Evolutionary conservation across 2,329 filamentous ascomycete genomes (phyloP).

Genomic region (Neurospora crassa): DNA sequence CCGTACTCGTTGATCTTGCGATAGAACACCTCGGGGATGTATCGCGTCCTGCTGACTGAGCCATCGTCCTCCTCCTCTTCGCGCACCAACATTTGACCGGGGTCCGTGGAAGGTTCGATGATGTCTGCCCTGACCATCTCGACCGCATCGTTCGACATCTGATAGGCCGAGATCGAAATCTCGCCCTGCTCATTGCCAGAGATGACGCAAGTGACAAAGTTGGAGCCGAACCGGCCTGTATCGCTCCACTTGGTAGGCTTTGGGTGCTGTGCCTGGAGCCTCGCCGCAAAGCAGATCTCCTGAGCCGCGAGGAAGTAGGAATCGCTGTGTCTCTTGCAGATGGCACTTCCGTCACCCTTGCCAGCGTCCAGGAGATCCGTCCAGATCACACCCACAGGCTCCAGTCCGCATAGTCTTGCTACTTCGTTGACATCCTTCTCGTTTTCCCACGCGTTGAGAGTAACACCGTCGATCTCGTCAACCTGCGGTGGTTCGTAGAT

Average conservation of each 20-base stretch:
- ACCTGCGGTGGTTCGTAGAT: slow-evolving; percentile 95
- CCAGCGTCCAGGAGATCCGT: slow-evolving; percentile 83
- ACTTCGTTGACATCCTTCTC: slow-evolving; percentile 74
- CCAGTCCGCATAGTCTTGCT: slow-evolving; percentile 72
- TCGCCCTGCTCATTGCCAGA: slow-evolving; percentile 86
- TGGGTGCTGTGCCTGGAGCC: slow-evolving; percentile 79
- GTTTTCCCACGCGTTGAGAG: slow-evolving; percentile 74
- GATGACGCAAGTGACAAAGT: slow-evolving; percentile 93
- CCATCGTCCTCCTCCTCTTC: slow-evolving; percentile 79
- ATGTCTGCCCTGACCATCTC: slow-evolving; percentile 97
- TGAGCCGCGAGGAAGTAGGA: slow-evolving; percentile 91
- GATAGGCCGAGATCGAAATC: slow-evolving; percentile 84
- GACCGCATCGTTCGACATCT: slow-evolving; percentile 88
- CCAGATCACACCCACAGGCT: slow-evolving; percentile 88
- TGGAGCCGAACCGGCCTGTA: slow-evolving; percentile 85
- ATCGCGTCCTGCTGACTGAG: slow-evolving; percentile 60
- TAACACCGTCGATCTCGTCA: slow-evolving; percentile 80
- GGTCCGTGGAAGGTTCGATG: slow-evolving; percentile 88
- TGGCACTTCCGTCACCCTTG: slow-evolving; percentile 69
- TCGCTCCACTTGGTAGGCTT: slow-evolving; percentile 96
- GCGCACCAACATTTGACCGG: slow-evolving; percentile 86
- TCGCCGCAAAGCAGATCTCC: slow-evolving; percentile 81
- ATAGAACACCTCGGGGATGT: slow-evolving; percentile 97
- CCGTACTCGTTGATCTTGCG: slow-evolving; percentile 93
- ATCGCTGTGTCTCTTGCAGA: slow-evolving; percentile 93